Base-by-base conservation (phyloP, 2,329 filamentous ascomycete species). In the Colletotrichum karsti region DNA sequence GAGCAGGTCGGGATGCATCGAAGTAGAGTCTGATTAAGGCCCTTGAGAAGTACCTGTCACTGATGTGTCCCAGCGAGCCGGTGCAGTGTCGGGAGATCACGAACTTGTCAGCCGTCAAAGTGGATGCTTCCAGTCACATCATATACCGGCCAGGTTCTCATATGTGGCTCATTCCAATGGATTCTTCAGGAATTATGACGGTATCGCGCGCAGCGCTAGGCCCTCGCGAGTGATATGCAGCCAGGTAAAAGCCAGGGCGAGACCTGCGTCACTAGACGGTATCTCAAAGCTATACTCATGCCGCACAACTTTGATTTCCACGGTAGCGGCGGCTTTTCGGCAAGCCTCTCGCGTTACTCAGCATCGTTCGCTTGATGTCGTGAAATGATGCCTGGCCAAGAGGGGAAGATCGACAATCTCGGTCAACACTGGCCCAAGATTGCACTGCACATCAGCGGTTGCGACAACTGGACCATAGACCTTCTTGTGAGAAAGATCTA, bases 401-500 rank as follows among this genome's bases (percentile, higher is more conserved):
- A 6, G 15, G 18, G 46, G 3, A 30, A 0, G 22, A 50, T 50
- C 15, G 26, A 33, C 46, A 35, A 33, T 42, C 48, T 33, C 18
- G 15, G 4, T 44, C 48, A 28, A 20, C 6, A 20, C 13, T 35
- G 48, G 15, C 3, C 33, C 48, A 28, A 20, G 9, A 20, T 18
- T 35, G 48, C 30, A 39, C 37, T 28, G 18, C 28, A 54, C 35
- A 53, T 30, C 3, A 9, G 10, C 35, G 24, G 30, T 2, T 22
- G 28, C 24, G 8, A 9, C 46, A 15, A 28, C 46, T 50, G 24
- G 46, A 50, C 15, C 12, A 10, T 10, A 50, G 15, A 22, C 18
- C 24, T 30, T 4, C 9, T 28, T n/a, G 7, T 41, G 37, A 65
- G 48, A 65, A 56, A 62, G 63, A 53, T 65, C 56, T 46, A 30